These are phyloP conservation scores for Tylopilus sp. DNA, from an alignment of 768 basidiomycete genomes.

Conservation along the genomic window DNA sequence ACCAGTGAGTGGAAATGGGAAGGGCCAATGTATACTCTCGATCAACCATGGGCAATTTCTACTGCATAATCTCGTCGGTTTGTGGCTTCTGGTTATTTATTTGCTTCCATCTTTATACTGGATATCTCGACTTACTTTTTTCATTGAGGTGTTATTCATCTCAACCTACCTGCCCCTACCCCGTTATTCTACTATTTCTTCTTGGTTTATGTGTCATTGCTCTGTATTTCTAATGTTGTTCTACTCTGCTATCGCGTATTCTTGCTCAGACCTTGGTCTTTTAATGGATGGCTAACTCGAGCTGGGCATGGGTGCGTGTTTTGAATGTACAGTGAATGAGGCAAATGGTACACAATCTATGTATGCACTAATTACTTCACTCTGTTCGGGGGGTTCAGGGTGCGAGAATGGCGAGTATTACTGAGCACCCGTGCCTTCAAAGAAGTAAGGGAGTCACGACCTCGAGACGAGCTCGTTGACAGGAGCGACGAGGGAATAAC, in stretches of 20 bases:
- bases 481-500: constrained; percentile 20
- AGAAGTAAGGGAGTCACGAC: constrained; percentile 34
- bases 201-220: constrained; percentile 41
- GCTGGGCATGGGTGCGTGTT: constrained; percentile 8
- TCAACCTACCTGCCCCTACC: constrained; percentile 13
- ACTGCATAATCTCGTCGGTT: constrained; percentile 29
- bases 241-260: constrained; percentile 51
- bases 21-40: constrained; percentile 56
- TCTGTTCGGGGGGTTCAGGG: constrained; percentile 22
- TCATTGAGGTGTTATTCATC: constrained; percentile 29
- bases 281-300: constrained; percentile 29
- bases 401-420: constrained; percentile 45
- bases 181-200: constrained; percentile 38
- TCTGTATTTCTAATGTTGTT: constrained; percentile 63
- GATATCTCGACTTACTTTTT: constrained; percentile 33
- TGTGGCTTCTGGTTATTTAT: constrained; percentile 37
- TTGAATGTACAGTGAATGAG: constrained; percentile 11
- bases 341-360: background rate
- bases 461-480: constrained; percentile 18
- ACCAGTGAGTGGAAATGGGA: constrained; percentile 69
- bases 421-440: constrained; percentile 55
- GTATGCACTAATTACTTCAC: constrained; percentile 11
- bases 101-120: constrained; percentile 40
- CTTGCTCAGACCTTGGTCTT: constrained; percentile 35
- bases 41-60: constrained; percentile 74